Evolutionary conservation across 2,329 filamentous ascomycete genomes (phyloP).

Genomic region (Ophiostoma sp.): DNA sequence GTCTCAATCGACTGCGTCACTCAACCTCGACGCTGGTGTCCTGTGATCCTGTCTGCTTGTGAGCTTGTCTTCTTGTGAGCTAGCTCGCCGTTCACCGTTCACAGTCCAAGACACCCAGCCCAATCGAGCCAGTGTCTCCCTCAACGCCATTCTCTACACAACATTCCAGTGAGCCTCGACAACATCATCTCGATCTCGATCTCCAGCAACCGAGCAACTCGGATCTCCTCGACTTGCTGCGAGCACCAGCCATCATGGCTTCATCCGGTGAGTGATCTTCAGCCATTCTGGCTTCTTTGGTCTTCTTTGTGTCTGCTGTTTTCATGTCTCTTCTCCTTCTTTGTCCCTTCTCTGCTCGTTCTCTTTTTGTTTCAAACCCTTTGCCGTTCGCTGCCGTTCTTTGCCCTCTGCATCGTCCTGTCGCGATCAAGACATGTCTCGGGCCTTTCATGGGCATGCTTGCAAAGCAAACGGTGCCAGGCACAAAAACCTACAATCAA

Average conservation of each 20-base stretch:
- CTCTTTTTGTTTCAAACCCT: neutral
- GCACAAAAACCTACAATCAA: neutral
- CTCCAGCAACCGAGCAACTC: neutral
- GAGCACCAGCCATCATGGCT: slow-evolving; percentile 3
- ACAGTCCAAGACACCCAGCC: neutral
- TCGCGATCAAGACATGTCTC: slow-evolving; percentile 18
- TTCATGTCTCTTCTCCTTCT: neutral
- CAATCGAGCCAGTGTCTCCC: neutral
- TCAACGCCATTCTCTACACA: neutral
- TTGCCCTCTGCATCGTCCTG: neutral
- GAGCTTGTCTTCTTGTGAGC: neutral
- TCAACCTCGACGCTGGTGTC: neutral
- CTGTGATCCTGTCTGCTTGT: neutral
- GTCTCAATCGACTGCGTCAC: slow-evolving; percentile 5
- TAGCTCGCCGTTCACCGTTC: neutral
- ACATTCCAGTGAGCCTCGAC: neutral
- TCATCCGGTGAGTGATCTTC: slow-evolving; percentile 8
- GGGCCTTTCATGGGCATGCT: slow-evolving; percentile 10
- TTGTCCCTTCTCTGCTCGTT: neutral
- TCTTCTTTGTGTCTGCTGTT: neutral
- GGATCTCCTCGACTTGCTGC: neutral
- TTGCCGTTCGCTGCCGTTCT: neutral
- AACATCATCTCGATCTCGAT: neutral
- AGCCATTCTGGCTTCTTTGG: neutral
- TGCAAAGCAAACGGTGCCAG: neutral